phyloP scores from a whole-genome alignment of 2,329 filamentous ascomycete genomes.

The Fusarium praegraminearum region DNA sequence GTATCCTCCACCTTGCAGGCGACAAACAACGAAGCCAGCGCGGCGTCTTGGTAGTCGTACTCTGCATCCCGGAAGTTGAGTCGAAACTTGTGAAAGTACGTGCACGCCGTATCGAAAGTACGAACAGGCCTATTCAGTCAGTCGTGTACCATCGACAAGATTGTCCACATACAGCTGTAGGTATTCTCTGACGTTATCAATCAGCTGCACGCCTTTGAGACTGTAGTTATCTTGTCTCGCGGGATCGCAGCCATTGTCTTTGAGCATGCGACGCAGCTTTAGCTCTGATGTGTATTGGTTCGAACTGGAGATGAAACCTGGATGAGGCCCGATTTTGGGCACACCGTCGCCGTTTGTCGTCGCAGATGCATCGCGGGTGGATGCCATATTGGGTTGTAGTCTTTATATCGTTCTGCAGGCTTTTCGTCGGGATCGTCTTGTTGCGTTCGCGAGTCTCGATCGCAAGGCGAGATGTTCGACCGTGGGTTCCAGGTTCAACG shows the following conservation, averaged over 20 bases:
- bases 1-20: conserved; percentile 99
- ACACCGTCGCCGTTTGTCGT: conserved; percentile 37
- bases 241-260: conserved; percentile 76
- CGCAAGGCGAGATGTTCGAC: neutral
- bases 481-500: neutral
- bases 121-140: conserved; percentile 75
- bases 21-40: conserved; percentile 87
- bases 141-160: neutral
- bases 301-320: conserved; percentile 62
- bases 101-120: conserved; percentile 90
- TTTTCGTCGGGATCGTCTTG: neutral
- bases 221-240: conserved; percentile 84
- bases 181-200: conserved; percentile 83
- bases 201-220: conserved; percentile 87
- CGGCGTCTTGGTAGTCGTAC: conserved; percentile 88
- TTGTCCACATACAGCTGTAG: conserved; percentile 73
- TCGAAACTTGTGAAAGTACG: conserved; percentile 94
- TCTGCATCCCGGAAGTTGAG: conserved; percentile 86
- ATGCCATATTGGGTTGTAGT: conserved; percentile 23
- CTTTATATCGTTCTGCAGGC: neutral
- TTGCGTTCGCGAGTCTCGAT: neutral
- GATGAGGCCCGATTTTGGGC: conserved; percentile 56
- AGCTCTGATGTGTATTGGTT: conserved; percentile 86
- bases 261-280: conserved; percentile 78
- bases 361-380: conserved; percentile 15